phyloP scores from a whole-genome alignment of 108 stramenopile genomes.

The Ochromonas danica region DNA sequence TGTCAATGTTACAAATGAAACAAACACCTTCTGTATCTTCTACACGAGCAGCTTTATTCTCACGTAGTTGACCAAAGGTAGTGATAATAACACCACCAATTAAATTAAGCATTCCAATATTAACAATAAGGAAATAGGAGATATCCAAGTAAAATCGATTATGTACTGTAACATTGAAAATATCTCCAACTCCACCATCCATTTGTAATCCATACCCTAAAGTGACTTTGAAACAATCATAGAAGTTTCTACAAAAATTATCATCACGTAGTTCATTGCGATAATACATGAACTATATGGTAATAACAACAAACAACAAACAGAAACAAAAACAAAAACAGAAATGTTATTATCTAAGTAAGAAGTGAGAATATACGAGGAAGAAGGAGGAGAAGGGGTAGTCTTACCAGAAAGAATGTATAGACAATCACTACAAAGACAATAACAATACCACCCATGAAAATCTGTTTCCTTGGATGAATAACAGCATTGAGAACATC shows the following conservation, averaged over 20 bases:
- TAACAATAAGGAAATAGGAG: slow-evolving; percentile 42
- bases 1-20: slow-evolving; percentile 54
- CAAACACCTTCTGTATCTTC: slow-evolving; percentile 42
- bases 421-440: slow-evolving; percentile 43
- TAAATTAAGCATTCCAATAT: slow-evolving; percentile 47
- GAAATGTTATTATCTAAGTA: neutral
- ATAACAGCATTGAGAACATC: slow-evolving; percentile 49
- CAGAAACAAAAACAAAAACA: neutral
- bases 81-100: slow-evolving; percentile 52
- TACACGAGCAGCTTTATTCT: slow-evolving; percentile 38
- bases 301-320: neutral
- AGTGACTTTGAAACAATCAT: slow-evolving; percentile 41
- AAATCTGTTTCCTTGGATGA: slow-evolving; percentile 40
- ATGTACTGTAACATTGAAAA: slow-evolving; percentile 7
- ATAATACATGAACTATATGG: neutral
- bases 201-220: slow-evolving; percentile 40
- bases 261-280: neutral
- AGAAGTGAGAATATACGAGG: slow-evolving; percentile 38
- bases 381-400: slow-evolving; percentile 37
- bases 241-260: slow-evolving; percentile 36
- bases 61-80: slow-evolving; percentile 43
- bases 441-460: slow-evolving; percentile 41
- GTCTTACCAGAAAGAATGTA: slow-evolving; percentile 20
- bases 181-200: slow-evolving; percentile 44
- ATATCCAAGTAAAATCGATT: slow-evolving; percentile 35